phyloP scores from a whole-genome alignment of 1,139 yeast genomes.

The Saccharomyces pastorianus region DNA sequence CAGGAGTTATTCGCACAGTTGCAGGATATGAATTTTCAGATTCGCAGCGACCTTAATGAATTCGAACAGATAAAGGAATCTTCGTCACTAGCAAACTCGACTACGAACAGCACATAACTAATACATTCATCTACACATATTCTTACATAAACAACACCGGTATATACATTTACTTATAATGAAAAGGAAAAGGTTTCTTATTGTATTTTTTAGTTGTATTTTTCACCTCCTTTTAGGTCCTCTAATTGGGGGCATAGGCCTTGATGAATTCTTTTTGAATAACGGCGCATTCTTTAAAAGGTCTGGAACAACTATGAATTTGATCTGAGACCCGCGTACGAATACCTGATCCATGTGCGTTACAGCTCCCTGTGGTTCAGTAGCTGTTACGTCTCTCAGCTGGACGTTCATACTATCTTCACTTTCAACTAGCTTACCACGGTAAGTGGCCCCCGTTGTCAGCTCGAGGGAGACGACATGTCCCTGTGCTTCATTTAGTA shows the following conservation, averaged over 20 bases:
- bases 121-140: background rate
- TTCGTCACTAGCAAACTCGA: background rate
- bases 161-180: background rate
- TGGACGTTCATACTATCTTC: constrained; percentile 90
- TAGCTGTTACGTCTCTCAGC: constrained; percentile 71
- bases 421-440: constrained; percentile 77
- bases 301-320: constrained; percentile 82
- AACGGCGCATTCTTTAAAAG: constrained; percentile 81
- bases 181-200: background rate
- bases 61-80: constrained; percentile 23
- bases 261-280: constrained; percentile 57
- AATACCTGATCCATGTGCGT: constrained; percentile 78
- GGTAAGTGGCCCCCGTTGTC: constrained; percentile 75
- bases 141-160: background rate
- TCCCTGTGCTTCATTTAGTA: constrained; percentile 83
- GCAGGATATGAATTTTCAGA: constrained; percentile 18
- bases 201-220: background rate
- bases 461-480: constrained; percentile 80
- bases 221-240: constrained; percentile 43
- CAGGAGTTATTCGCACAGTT: constrained; percentile 16
- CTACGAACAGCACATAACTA: background rate
- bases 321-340: constrained; percentile 83
- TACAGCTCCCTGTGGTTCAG: constrained; percentile 67
- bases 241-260: constrained; percentile 64
- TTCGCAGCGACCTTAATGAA: constrained; percentile 26